These are phyloP conservation scores for Mollisia scopiformis DNA, from an alignment of 2,329 filamentous ascomycete genomes.

Conservation along the genomic window DNA sequence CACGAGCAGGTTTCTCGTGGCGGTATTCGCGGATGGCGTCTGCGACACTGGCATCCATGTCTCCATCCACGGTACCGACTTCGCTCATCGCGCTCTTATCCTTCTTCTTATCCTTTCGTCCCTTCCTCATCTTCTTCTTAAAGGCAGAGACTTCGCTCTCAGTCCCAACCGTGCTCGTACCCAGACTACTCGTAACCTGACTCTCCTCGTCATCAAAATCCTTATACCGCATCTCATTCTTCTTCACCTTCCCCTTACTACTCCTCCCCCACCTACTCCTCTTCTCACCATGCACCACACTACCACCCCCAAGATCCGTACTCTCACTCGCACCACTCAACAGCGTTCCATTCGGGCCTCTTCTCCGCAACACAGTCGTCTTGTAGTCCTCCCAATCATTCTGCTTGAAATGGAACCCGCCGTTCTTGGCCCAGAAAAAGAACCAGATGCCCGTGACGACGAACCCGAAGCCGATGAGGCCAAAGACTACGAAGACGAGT, in stretches of 20 bases:
- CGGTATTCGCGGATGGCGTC: slow-evolving; percentile 81
- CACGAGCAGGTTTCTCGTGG: slow-evolving; percentile 80
- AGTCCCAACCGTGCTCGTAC: slow-evolving; percentile 11
- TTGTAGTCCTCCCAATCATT: slow-evolving; percentile 99
- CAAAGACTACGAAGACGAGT: slow-evolving; percentile 76
- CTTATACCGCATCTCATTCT: slow-evolving; percentile 35
- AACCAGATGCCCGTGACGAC: slow-evolving; percentile 80
- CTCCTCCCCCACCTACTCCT: slow-evolving; percentile 43
- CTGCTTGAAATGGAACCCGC: slow-evolving; percentile 84
- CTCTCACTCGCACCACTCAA: slow-evolving; percentile 80
- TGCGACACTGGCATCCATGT: slow-evolving; percentile 60
- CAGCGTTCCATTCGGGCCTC: slow-evolving; percentile 85
- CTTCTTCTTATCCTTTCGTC: slow-evolving; percentile 32
- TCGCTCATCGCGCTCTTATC: slow-evolving; percentile 22
- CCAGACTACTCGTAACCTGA: slow-evolving; percentile 16
- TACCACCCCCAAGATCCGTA: slow-evolving; percentile 86
- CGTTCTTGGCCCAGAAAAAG: slow-evolving; percentile 98
- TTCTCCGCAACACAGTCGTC: slow-evolving; percentile 85
- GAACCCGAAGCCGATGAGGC: slow-evolving; percentile 34
- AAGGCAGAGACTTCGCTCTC: slow-evolving; percentile 29
- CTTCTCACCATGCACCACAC: slow-evolving; percentile 72
- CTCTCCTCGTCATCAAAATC: slow-evolving; percentile 34
- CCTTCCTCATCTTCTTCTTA: slow-evolving; percentile 37
- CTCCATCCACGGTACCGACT: slow-evolving; percentile 34
- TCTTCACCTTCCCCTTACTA: slow-evolving; percentile 29